Percentiles rank a stretch among this genome's conserved stretches.
These are phyloP conservation scores for Epithele typhae DNA, from an alignment of 768 basidiomycete genomes.

Conservation along the genomic window DNA sequence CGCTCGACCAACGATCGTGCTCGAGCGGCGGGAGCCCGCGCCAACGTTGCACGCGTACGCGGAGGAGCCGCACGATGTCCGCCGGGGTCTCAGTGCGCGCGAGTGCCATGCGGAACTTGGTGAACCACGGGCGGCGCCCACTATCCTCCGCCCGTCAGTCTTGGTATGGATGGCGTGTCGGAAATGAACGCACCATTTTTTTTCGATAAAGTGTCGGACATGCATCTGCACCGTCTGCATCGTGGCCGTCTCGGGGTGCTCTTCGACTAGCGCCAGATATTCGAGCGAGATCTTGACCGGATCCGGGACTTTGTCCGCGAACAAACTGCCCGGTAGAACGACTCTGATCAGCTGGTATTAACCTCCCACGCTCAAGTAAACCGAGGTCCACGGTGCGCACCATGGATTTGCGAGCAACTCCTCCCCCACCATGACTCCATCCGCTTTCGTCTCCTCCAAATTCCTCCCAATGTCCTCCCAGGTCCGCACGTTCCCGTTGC, in stretches of 20 bases:
- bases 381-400: too few species aligned
- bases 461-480: conserved; percentile 56
- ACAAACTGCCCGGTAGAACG: conserved; percentile 50
- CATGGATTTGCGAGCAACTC: conserved; percentile 71
- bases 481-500: conserved; percentile 73
- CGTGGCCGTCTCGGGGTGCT: conserved; percentile 43
- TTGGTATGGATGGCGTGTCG: too few species aligned
- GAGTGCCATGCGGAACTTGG: conserved; percentile 21
- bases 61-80: conserved; percentile 20
- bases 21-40: conserved; percentile 12
- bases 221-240: conserved; percentile 55
- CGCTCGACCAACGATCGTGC: background rate
- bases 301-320: conserved; percentile 49
- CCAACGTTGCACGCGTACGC: conserved; percentile 22
- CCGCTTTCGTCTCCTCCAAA: conserved; percentile 51
- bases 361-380: too few species aligned
- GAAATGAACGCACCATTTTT: conserved; percentile 58
- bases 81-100: conserved; percentile 17
- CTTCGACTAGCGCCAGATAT: conserved; percentile 59
- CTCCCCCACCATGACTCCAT: conserved; percentile 81
- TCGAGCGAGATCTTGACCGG: conserved; percentile 65
- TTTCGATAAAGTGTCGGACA: conserved; percentile 62
- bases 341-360: too few species aligned
- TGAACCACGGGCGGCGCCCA: conserved; percentile 24
- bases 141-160: conserved; percentile 6